Evolutionary conservation across 257 asterid genomes (phyloP).

Genomic region (Marsdenia floribunda): DNA sequence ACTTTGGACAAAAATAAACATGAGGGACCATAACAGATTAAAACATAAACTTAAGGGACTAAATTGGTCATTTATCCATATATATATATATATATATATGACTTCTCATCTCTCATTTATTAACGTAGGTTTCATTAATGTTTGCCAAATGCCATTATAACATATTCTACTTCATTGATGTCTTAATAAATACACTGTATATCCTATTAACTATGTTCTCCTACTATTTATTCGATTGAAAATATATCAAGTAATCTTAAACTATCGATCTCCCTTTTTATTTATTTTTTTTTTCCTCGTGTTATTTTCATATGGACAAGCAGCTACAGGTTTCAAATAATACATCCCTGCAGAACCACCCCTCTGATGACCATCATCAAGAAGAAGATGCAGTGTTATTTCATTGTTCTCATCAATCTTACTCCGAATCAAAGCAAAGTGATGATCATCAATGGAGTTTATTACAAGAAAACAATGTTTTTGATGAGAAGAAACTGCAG

Average conservation of each 20-base stretch:
- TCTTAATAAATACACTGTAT: constrained; percentile 1
- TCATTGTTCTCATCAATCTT: neutral
- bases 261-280: neutral
- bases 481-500: constrained; percentile 18
- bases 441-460: constrained; percentile 13
- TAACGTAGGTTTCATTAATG: constrained; percentile 5
- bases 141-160: neutral
- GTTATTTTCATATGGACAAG: neutral
- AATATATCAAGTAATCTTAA: neutral
- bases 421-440: neutral
- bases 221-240: neutral
- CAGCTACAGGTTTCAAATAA: neutral
- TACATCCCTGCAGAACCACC: neutral
- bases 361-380: no score
- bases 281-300: neutral
- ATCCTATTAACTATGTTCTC: neutral
- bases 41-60: no score
- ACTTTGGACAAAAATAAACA: no score
- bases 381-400: neutral
- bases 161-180: neutral
- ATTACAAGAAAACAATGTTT: constrained; percentile 16
- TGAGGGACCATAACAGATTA: no score
- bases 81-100: neutral
- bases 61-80: no score
- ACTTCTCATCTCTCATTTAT: constrained; percentile 6